Conservation (phyloP, 352 stramenopile species). For the Globisporangium heterothallicum region DNA sequence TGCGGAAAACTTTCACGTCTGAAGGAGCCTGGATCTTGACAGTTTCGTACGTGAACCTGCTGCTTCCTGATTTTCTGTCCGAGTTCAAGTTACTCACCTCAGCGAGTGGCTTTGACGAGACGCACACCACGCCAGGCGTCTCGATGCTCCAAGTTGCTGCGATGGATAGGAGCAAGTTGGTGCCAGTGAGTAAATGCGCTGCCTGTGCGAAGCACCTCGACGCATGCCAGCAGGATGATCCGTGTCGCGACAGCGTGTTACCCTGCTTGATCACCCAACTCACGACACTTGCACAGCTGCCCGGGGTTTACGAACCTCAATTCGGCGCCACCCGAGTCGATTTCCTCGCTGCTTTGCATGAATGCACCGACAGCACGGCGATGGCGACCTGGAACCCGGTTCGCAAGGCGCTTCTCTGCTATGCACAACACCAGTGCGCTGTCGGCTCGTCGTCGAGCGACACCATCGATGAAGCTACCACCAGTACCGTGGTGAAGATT, state of each 20-base stretch:
- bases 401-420: slow-evolving; percentile 6
- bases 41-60: slow-evolving; percentile 7
- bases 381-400: slow-evolving; percentile 6
- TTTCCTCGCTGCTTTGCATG: not conserved
- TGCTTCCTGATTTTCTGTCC: slow-evolving; percentile 8
- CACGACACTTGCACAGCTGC: not conserved
- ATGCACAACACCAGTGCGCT: not conserved
- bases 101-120: not conserved
- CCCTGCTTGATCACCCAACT: slow-evolving; percentile 6
- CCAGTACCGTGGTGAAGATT: slow-evolving; percentile 6
- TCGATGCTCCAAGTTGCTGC: slow-evolving; percentile 2
- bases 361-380: not conserved
- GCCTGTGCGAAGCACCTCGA: not conserved
- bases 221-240: slow-evolving; percentile 4
- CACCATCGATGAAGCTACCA: not conserved
- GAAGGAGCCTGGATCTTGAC: slow-evolving; percentile 1
- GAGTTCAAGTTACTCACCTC: slow-evolving; percentile 4
- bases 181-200: not conserved
- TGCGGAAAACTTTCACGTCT: slow-evolving; percentile 2
- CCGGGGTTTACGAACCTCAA: not conserved
- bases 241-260: slow-evolving; percentile 5
- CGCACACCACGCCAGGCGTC: not conserved
- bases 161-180: slow-evolving; percentile 2
- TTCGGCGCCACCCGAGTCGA: slow-evolving; percentile 1
- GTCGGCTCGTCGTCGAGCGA: not conserved